These are phyloP conservation scores for Cryptosporidium sp. DNA, from an alignment of 169 alveolate genomes.

Conservation along the genomic window DNA sequence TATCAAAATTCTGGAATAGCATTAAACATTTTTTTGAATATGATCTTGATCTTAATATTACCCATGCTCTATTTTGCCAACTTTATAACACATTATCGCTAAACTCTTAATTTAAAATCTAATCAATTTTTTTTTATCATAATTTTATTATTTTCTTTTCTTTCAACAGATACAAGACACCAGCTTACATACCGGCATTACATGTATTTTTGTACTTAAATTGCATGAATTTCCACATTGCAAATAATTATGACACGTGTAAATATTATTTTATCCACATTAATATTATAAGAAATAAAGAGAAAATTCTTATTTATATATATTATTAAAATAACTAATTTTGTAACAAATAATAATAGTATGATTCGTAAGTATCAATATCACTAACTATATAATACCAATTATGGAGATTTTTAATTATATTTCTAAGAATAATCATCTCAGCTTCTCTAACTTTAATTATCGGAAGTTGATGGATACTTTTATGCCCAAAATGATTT, in stretches of 20 bases:
- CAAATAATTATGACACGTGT: neutral
- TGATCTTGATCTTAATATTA: constrained; percentile 32
- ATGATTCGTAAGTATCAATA: constrained; percentile 65
- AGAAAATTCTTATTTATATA: neutral
- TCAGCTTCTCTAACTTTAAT: constrained; percentile 75
- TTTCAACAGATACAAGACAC: neutral
- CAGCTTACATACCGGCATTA: neutral
- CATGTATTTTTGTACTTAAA: neutral
- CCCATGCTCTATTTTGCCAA: constrained; percentile 32
- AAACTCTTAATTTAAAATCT: neutral
- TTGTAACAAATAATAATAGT: constrained; percentile 48
- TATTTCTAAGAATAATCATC: constrained; percentile 58
- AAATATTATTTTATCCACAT: neutral
- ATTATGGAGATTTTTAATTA: constrained; percentile 46
- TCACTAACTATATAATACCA: constrained; percentile 74
- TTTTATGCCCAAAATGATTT: constrained; percentile 56
- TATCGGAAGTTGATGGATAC: constrained; percentile 45
- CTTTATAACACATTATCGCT: constrained; percentile 17
- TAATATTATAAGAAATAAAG: neutral
- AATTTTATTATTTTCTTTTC: neutral
- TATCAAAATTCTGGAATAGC: constrained; percentile 22
- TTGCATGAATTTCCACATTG: neutral
- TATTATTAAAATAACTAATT: neutral
- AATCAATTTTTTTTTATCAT: neutral
- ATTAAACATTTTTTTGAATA: neutral